Evolutionary conservation across 2,329 filamentous ascomycete species (phyloP).

Genomic region (Epichloe scottii): DNA sequence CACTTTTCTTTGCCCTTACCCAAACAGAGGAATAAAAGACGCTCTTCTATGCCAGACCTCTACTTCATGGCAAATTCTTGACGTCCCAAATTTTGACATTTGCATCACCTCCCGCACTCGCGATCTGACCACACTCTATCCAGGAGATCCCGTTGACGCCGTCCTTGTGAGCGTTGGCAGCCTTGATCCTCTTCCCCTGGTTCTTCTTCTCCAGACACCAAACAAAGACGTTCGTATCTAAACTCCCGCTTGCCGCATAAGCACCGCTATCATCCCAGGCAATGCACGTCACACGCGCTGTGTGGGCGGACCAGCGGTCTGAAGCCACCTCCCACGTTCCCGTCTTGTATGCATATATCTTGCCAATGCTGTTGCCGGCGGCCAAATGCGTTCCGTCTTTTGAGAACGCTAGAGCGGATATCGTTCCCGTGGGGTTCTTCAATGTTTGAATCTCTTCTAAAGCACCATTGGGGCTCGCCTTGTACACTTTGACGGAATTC

Average conservation of each 20-base stretch:
- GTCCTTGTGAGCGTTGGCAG: slow-evolving; percentile 85
- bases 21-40: background rate
- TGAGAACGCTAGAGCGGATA: slow-evolving; percentile 78
- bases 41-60: background rate
- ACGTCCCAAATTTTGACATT: slow-evolving; percentile 75
- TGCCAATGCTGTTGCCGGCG: slow-evolving; percentile 71
- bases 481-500: slow-evolving; percentile 65
- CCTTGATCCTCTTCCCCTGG: slow-evolving; percentile 75
- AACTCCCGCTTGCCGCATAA: slow-evolving; percentile 68
- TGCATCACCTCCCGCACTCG: slow-evolving; percentile 76
- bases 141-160: slow-evolving; percentile 82
- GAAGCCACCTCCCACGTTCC: slow-evolving; percentile 58
- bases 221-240: slow-evolving; percentile 87
- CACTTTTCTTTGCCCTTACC: background rate
- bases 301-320: slow-evolving; percentile 56
- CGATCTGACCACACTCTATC: slow-evolving; percentile 57
- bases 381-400: slow-evolving; percentile 65
- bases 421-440: slow-evolving; percentile 54
- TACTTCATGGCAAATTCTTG: slow-evolving; percentile 20
- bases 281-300: slow-evolving; percentile 42
- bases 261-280: slow-evolving; percentile 69
- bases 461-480: slow-evolving; percentile 37
- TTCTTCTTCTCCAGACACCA: slow-evolving; percentile 73
- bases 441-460: slow-evolving; percentile 45
- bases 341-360: slow-evolving; percentile 67